Evolutionary conservation across 768 basidiomycete genomes (phyloP), one percentile per base, ranked within the genome.

Genomic region (Atractiella rhizophila): DNA sequence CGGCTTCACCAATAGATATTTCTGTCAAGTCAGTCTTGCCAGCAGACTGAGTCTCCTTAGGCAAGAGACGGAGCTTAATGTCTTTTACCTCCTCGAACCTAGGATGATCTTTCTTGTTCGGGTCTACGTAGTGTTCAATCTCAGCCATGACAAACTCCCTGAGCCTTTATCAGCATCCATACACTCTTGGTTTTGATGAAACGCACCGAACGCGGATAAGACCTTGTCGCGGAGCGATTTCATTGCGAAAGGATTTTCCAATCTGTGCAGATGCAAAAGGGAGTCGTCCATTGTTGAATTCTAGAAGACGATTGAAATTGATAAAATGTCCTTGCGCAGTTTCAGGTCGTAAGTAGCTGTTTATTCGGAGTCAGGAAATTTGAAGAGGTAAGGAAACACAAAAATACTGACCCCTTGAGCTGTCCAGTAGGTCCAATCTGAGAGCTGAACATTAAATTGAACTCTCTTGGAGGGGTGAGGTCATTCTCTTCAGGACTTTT

Each of bases 271-370:
- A 91, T 11, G 88, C 91, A 56, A 96, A 98, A 1, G 88, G 91
- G 18, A 98, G 64, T 18, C 79, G 76, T 11, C 82, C 80, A 57
- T 96, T 91, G 67, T 96, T 96, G 69, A 88, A 96, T 35, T 94
- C 91, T 44, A 96, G 76, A 24, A 96, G 68, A 15, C 88, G 78
- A 48, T 74, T 73, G 64, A 98, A 98, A 67, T 96, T 96, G 57
- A 96, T 71, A 67, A 96, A 98, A 60, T 96, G 91, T 40, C 88
- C 83, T 55, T 96, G 88, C 0, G 91, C 88, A 0, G 91, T 98
- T 59, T 96, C 91, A 1, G 91, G 91, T 18, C 91, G 83, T 39
- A 98, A 74, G 62, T 70, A 96, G 34, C 85, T 85, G 51, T 10
- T 26, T 31, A 24, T 42, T 27, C 16, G 41, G 7, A 15, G 13